Percentiles rank a stretch among this genome's conserved stretches.
phyloP scores from a whole-genome alignment of 208 protist species.

The Crithidia bombi region DNA sequence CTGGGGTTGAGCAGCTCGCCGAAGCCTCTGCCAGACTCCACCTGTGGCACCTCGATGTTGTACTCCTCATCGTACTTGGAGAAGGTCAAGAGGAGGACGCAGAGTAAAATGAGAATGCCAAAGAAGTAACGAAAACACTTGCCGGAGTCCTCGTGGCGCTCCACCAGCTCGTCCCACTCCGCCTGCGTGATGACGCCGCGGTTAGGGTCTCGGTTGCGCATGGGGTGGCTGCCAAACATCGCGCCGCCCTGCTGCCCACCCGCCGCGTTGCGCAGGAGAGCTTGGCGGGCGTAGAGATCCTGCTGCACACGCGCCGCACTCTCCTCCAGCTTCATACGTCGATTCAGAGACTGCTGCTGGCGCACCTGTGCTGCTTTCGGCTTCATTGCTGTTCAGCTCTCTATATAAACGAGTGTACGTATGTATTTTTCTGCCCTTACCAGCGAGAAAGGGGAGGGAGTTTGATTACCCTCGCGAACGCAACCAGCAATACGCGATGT shows the following conservation, averaged over 20 bases:
- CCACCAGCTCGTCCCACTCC: conserved; percentile 82
- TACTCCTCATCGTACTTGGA: conserved; percentile 89
- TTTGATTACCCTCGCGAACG: no score
- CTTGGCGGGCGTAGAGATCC: conserved; percentile 27
- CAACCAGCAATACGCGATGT: no score
- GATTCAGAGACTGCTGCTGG: conserved; percentile 71
- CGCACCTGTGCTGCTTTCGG: conserved; percentile 74
- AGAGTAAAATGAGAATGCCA: conserved; percentile 50
- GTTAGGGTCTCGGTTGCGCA: conserved; percentile 55
- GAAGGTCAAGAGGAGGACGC: conserved; percentile 54
- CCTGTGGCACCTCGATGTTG: conserved; percentile 82
- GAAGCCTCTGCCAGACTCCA: conserved; percentile 79
- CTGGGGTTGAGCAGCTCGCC: conserved; percentile 49
- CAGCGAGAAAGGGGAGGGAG: conserved; percentile 3
- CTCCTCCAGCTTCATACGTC: conserved; percentile 59
- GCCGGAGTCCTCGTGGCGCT: conserved; percentile 77
- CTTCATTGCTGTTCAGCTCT: conserved; percentile 48
- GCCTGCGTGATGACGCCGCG: conserved; percentile 75
- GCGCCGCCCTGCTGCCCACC: conserved; percentile 3
- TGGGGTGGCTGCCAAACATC: conserved; percentile 23
- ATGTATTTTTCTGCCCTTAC: conserved; percentile 19
- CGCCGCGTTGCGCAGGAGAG: conserved; percentile 26
- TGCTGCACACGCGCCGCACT: conserved; percentile 47
- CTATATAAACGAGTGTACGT: background rate
- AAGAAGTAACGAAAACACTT: conserved; percentile 72